Conservation (phyloP, 192 early-diverging fungal genomes). For the Lunasporangiospora selenospora region DNA sequence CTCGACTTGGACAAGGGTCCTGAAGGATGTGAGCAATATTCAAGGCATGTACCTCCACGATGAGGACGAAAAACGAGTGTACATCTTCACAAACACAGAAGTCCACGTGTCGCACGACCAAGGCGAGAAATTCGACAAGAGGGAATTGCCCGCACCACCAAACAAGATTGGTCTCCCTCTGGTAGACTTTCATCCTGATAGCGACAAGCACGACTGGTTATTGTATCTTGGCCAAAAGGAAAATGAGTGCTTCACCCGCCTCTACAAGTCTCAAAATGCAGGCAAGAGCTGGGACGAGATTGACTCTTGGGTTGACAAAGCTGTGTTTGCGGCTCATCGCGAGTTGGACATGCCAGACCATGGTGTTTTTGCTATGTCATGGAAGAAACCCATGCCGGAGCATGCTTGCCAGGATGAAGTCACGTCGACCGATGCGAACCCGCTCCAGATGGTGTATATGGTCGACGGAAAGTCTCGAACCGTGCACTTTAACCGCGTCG, state of each 20-base stretch:
- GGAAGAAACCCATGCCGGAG: conserved; percentile 37
- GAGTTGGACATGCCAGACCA: conserved; percentile 67
- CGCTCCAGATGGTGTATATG: conserved; percentile 71
- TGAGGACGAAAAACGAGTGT: conserved; percentile 69
- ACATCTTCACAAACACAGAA: conserved; percentile 62
- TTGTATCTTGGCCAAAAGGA: conserved; percentile 75
- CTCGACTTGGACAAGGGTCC: conserved; percentile 67
- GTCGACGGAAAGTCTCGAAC: conserved; percentile 38
- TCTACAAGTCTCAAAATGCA: conserved; percentile 74
- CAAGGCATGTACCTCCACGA: conserved; percentile 73
- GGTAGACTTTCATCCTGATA: conserved; percentile 86
- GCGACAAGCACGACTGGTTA: conserved; percentile 82
- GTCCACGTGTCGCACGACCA: conserved; percentile 65
- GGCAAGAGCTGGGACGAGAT: conserved; percentile 77
- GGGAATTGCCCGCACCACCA: conserved; percentile 62
- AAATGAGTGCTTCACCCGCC: conserved; percentile 70
- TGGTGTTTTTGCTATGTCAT: conserved; percentile 61
- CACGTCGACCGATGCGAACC: conserved; percentile 59
- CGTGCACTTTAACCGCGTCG: conserved; percentile 64
- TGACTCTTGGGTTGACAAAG: conserved; percentile 85
- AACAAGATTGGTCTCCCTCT: conserved; percentile 74
- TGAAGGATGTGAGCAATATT: conserved; percentile 57
- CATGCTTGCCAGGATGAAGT: conserved; percentile 69
- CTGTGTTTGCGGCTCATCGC: conserved; percentile 74
- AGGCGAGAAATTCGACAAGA: conserved; percentile 57